Evolutionary conservation across 331 rosid genomes (phyloP).

Genomic region (Pyrus hybrid): DNA sequence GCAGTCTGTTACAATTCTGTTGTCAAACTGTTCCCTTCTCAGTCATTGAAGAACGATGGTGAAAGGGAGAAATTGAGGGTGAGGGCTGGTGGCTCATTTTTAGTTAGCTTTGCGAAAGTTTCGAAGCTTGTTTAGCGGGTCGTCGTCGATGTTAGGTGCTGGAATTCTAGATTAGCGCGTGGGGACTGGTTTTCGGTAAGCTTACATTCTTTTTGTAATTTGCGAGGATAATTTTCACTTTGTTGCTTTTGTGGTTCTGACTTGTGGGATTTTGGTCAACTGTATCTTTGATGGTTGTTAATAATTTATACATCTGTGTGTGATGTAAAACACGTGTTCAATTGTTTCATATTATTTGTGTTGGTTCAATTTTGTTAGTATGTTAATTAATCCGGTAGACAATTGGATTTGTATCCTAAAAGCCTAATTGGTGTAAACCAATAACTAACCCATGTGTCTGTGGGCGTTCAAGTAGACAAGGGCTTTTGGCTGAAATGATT

Average conservation of each 20-base stretch:
- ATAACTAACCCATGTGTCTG: too few species aligned
- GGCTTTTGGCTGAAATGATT: too few species aligned
- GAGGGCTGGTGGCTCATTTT: constrained; percentile 19
- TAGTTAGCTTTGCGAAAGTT: constrained; percentile 34
- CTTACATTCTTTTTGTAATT: constrained; percentile 62
- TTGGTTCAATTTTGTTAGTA: not conserved
- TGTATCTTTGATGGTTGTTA: not conserved
- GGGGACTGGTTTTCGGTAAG: constrained; percentile 23
- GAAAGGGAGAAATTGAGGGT: constrained; percentile 26
- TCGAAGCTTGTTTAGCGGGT: constrained; percentile 31
- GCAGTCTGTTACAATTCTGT: constrained; percentile 5
- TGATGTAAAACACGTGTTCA: not conserved
- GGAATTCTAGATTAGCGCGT: constrained; percentile 28
- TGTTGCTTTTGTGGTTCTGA: constrained; percentile 25
- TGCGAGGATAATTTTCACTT: constrained; percentile 6
- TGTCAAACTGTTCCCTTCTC: constrained; percentile 24
- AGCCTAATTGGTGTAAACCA: too few species aligned
- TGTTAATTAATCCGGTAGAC: too few species aligned
- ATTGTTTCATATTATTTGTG: not conserved
- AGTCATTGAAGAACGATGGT: constrained; percentile 39
- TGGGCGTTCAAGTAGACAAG: too few species aligned
- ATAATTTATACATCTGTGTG: constrained; percentile 5
- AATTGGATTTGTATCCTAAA: too few species aligned
- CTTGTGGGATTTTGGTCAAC: constrained; percentile 4
- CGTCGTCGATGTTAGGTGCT: constrained; percentile 23